Base-by-base conservation (phyloP, 1,284 basidiomycete species). In the Ceratobasidium papillatum region DNA sequence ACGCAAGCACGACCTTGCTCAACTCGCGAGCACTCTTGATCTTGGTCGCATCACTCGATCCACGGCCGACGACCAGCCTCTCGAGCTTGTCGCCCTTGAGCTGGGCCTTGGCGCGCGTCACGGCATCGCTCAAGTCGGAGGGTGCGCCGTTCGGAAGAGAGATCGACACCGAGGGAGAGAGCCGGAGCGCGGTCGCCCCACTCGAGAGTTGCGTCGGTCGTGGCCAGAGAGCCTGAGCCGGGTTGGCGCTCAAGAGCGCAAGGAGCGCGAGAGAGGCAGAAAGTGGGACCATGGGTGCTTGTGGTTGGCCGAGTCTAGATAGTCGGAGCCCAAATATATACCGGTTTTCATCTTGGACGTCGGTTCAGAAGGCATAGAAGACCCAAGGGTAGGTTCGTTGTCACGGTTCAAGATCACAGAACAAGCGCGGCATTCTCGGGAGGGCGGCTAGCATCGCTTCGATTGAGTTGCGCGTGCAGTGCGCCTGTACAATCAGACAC, bases 161-260 rank as follows among this genome's bases (percentile, higher is more conserved):
- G 79, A 89, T 86, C 74, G 80, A 76, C 78, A 90, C 92, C 54
- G 75, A 76, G 0, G 83, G 76, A 0, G 87, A 81, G 51, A 93
- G 84, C 11, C 83, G 83, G 54, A 93, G 82, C 0, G 87, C 79
- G 0, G 84, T 83, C 0, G 83, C 80, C 27, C 91, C 91, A 0
- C 86, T 85, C 25, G 82, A 75, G 59, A 91, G 80, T 2, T 79
- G 80, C 14, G 83, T 81, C 0, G 92, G 93, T 52, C 87, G 84
- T 11, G 91, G 91, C 91, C 91, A 93, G 63, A 89, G 81, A 3
- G 84, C 84, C 51, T 76, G 43, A 0, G 62, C 58, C 25, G 76
- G 66, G 45, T 69, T 54, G 3, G 49, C 61, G 61, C 27, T 41
- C 58, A 75, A 71, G 30, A 69, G 59, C 17, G 65, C 43, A 19